Conservation (phyloP, 108 stramenopile species). For the Skeletonema grethae region DNA sequence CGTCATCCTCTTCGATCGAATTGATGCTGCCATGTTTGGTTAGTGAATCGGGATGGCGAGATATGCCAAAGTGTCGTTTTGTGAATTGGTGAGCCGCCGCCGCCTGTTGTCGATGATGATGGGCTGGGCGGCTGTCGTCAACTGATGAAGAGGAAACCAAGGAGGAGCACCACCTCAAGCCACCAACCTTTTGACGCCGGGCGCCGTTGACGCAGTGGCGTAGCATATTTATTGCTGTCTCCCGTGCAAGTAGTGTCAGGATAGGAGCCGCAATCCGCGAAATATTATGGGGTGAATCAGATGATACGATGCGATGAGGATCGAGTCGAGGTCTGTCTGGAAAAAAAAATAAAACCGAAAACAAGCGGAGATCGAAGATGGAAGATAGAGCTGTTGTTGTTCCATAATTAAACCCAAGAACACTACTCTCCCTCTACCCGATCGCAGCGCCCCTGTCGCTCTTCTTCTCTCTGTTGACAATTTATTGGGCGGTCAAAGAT, state of each 20-base stretch:
- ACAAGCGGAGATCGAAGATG: no score
- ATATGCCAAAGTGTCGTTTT: constrained; percentile 28
- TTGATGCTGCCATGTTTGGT: constrained; percentile 18
- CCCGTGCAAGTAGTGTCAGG: neutral
- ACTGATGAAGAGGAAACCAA: neutral
- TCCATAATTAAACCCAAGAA: no score
- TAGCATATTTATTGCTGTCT: neutral
- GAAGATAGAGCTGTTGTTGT: no score
- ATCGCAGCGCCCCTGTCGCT: no score
- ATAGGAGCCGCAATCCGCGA: neutral
- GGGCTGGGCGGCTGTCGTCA: neutral
- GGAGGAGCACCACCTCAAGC: neutral
- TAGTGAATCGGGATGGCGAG: constrained; percentile 31
- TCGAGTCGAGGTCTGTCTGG: no score
- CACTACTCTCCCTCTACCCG: no score
- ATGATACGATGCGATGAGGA: no score
- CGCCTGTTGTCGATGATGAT: neutral
- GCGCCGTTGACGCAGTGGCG: neutral
- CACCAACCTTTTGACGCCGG: neutral
- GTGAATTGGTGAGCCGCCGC: neutral
- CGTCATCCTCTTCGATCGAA: neutral
- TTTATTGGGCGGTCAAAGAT: neutral
- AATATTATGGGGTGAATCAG: no score
- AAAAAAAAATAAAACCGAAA: no score
- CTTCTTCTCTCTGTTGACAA: neutral